Percentiles rank a stretch among this genome's conserved stretches.
These are phyloP conservation scores for Colletotrichum cereale DNA, from an alignment of 2,329 filamentous ascomycete genomes.

Conservation along the genomic window DNA sequence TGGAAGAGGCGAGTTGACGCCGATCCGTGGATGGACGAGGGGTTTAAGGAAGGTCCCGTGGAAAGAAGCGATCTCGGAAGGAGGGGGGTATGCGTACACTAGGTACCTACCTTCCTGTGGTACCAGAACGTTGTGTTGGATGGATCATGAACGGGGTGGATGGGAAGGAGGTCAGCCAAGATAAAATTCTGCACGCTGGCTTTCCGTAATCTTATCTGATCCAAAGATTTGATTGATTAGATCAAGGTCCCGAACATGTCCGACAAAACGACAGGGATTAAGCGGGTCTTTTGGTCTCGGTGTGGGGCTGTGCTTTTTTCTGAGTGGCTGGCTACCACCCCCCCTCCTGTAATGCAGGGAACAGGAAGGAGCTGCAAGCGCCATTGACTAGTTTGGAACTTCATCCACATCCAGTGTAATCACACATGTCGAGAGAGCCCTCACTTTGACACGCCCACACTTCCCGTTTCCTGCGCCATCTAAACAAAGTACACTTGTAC, in stretches of 20 bases:
- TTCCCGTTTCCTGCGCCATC: neutral
- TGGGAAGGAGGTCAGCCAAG: conserved; percentile 10
- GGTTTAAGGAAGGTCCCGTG: conserved; percentile 7
- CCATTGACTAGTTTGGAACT: conserved; percentile 22
- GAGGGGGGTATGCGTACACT: neutral
- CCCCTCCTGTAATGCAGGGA: neutral
- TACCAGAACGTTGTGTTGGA: neutral
- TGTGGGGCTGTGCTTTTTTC: neutral
- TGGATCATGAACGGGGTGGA: neutral
- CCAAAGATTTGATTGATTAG: conserved; percentile 41
- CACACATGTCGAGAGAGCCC: conserved; percentile 11
- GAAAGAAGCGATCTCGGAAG: conserved; percentile 19
- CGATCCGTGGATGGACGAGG: conserved; percentile 21
- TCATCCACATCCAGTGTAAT: conserved; percentile 20
- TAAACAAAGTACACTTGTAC: neutral
- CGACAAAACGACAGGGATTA: neutral
- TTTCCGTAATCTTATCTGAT: conserved; percentile 41
- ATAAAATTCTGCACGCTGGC: conserved; percentile 32
- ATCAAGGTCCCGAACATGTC: conserved; percentile 33
- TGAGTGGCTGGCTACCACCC: too few relatives aligned
- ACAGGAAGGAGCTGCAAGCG: conserved; percentile 12
- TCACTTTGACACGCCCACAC: conserved; percentile 9
- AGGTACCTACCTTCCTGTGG: neutral
- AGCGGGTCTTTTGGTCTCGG: neutral
- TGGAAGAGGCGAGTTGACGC: conserved; percentile 17